These are phyloP conservation scores for Cystobasidium tubakii DNA, from an alignment of 768 basidiomycete species.

Conservation along the genomic window DNA sequence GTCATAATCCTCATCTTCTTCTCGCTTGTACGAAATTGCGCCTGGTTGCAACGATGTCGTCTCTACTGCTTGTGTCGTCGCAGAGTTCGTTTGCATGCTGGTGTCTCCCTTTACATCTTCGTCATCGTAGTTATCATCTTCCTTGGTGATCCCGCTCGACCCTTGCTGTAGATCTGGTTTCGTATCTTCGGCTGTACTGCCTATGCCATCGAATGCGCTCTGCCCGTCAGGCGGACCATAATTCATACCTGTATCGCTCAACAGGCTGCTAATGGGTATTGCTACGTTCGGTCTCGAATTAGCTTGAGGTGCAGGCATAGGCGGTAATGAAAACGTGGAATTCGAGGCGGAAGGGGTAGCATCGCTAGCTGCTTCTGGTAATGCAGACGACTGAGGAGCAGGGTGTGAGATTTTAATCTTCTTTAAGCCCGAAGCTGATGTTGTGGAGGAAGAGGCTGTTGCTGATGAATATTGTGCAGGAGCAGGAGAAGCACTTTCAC, in stretches of 20 bases:
- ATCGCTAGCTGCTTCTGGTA: not conserved
- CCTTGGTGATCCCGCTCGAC: not conserved
- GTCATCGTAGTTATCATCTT: slow-evolving; percentile 20
- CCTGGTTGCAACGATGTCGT: not conserved
- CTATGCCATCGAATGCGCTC: not conserved
- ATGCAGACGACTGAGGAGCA: slow-evolving; percentile 51
- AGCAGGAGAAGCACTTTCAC: not conserved
- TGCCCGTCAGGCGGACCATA: slow-evolving; percentile 51
- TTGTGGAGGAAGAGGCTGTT: slow-evolving; percentile 32
- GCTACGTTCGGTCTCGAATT: slow-evolving; percentile 46
- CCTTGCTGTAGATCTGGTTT: not conserved
- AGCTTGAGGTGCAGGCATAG: slow-evolving; percentile 48
- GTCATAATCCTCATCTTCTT: slow-evolving; percentile 35
- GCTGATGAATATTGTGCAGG: not conserved
- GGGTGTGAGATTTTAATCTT: slow-evolving; percentile 52
- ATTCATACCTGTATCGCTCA: slow-evolving; percentile 59
- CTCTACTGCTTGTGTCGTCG: not conserved
- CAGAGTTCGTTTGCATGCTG: not conserved
- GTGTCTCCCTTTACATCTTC: slow-evolving; percentile 1
- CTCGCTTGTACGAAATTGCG: not conserved
- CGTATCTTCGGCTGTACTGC: not conserved
- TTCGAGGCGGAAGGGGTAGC: not conserved
- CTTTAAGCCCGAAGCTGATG: slow-evolving; percentile 39
- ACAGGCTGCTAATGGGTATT: slow-evolving; percentile 34
- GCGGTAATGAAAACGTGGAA: slow-evolving; percentile 46